Conservation (phyloP, 2,329 filamentous ascomycete species). For the Ceratocystis eucalypticola region DNA sequence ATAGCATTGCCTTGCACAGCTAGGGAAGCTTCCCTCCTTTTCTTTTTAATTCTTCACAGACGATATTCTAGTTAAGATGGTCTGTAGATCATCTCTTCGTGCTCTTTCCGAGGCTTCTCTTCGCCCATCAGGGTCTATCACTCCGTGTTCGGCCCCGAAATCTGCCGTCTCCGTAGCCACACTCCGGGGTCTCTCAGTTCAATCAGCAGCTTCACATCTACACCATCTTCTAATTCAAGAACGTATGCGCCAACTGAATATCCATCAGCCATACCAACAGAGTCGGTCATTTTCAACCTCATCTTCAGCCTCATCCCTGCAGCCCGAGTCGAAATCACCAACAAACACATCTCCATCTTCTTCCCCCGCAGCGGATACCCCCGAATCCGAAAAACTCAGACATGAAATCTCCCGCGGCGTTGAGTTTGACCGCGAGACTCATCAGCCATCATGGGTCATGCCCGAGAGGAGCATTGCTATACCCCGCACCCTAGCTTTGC, state of each 20-base stretch:
- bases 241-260: constrained; percentile 9
- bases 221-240: constrained; percentile 11
- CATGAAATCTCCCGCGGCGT: constrained; percentile 14
- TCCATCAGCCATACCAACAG: constrained; percentile 1
- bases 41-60: neutral
- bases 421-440: constrained; percentile 17
- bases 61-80: neutral
- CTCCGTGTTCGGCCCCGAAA: neutral
- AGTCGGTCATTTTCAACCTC: constrained; percentile 8
- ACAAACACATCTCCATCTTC: neutral
- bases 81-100: constrained; percentile 11
- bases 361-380: neutral
- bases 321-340: neutral
- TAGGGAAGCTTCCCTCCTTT: neutral
- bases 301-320: neutral
- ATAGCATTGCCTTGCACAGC: neutral
- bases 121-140: neutral
- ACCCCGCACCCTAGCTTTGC: neutral
- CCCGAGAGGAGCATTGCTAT: constrained; percentile 4
- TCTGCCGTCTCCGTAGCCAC: neutral
- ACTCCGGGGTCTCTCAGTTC: constrained; percentile 5
- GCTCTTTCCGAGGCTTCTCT: constrained; percentile 17
- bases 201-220: constrained; percentile 1
- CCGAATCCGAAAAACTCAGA: constrained; percentile 14
- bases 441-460: constrained; percentile 18